Conservation (phyloP, 2,329 filamentous ascomycete genomes). For the Thelonectria rubi region DNA sequence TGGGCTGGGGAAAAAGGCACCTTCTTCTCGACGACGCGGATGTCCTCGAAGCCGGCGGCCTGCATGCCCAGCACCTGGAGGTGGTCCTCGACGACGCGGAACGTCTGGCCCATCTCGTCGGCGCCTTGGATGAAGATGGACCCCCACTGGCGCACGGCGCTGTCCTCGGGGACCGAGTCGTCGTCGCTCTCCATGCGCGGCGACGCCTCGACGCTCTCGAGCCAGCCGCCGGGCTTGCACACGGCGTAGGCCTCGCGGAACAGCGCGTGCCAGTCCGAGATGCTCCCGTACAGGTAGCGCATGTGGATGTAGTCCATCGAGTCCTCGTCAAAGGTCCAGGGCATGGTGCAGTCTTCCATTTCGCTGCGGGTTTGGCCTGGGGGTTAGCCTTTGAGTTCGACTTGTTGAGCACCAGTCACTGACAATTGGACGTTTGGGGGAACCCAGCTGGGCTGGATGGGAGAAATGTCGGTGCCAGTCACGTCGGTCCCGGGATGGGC, state of each 20-base stretch:
- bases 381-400: neutral
- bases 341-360: conserved; percentile 33
- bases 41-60: conserved; percentile 19
- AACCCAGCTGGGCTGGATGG: conserved; percentile 31
- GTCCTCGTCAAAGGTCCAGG: conserved; percentile 29
- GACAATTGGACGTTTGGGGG: conserved; percentile 30
- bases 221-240: conserved; percentile 23
- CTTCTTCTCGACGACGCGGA: conserved; percentile 26
- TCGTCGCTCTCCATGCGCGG: conserved; percentile 29
- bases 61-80: conserved; percentile 27
- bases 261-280: conserved; percentile 21
- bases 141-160: conserved; percentile 34
- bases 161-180: conserved; percentile 20
- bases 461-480: conserved; percentile 31
- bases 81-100: conserved; percentile 26
- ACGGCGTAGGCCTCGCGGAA: conserved; percentile 28
- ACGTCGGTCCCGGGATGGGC: conserved; percentile 16
- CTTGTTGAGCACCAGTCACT: no score
- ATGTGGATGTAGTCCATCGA: conserved; percentile 33
- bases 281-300: conserved; percentile 30
- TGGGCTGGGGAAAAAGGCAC: neutral
- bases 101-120: conserved; percentile 28
- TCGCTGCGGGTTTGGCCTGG: conserved; percentile 18
- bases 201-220: conserved; percentile 30
- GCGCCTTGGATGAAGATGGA: conserved; percentile 31